Percentiles rank a stretch among this genome's conserved stretches.
Conservation (phyloP, 2,329 filamentous ascomycete species). For the Aureobasidium zeae region DNA sequence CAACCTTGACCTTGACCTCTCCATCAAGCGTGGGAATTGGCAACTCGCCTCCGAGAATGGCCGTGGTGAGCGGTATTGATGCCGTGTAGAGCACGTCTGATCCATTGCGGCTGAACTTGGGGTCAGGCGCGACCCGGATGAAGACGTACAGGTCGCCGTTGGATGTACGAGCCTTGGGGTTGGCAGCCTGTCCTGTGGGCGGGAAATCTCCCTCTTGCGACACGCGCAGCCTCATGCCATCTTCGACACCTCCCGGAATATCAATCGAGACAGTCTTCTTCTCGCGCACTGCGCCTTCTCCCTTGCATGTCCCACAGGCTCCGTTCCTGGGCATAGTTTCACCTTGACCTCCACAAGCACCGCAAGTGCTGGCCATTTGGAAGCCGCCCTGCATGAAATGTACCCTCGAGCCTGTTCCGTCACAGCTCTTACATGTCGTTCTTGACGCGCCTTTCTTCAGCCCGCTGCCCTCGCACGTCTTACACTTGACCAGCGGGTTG, state of each 20-base stretch:
- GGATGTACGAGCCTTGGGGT: constrained; percentile 54
- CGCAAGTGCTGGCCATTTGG: constrained; percentile 88
- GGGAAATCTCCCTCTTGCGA: constrained; percentile 82
- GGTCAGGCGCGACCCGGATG: constrained; percentile 79
- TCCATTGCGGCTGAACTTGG: constrained; percentile 78
- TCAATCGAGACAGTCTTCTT: constrained; percentile 77
- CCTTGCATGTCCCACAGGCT: constrained; percentile 70
- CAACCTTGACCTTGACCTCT: constrained; percentile 80
- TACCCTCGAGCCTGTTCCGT: constrained; percentile 76
- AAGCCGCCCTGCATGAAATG: constrained; percentile 89
- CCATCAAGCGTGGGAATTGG: constrained; percentile 83
- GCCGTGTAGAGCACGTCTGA: constrained; percentile 91
- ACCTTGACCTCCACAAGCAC: constrained; percentile 70
- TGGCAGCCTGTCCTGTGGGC: constrained; percentile 59
- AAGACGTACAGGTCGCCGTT: constrained; percentile 86
- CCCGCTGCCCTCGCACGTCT: constrained; percentile 73
- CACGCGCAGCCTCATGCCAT: constrained; percentile 85
- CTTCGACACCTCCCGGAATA: constrained; percentile 90
- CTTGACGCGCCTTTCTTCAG: constrained; percentile 71
- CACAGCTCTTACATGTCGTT: constrained; percentile 66
- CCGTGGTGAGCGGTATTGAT: constrained; percentile 83
- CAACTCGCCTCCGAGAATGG: constrained; percentile 82
- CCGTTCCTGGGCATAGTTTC: constrained; percentile 65
- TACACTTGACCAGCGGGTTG: constrained; percentile 70
- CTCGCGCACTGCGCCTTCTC: constrained; percentile 76